Base-by-base conservation (phyloP, 1,139 yeast species). In the Kurtzmaniella natalensis region DNA sequence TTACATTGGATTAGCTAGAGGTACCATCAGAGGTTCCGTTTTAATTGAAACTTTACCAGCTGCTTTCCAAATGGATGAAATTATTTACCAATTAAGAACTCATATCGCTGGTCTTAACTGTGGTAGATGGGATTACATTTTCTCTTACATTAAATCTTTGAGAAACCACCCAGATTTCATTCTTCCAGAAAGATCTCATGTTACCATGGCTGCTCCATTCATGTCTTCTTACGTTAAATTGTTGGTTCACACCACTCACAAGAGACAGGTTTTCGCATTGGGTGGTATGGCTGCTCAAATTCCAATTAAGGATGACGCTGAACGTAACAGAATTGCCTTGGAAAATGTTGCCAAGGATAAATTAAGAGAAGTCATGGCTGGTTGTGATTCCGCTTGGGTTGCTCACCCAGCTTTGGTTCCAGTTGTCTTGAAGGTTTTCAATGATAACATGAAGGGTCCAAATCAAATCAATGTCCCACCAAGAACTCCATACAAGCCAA, bases 271-370 rank as follows among this genome's bases (percentile, higher is more conserved):
- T 25, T 85, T 78, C 55, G 92, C 87, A 31, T 78, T 81, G 76
- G 89, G 89, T 43, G 89, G 89, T 44, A 81, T 81, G 89, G 88
- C 88, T 45, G 89, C 89, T 18, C 86, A 80, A 61, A 81, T 81
- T 48, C 89, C 89, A 39, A 78, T 81, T 61, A 81, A 81, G 64
- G 68, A 72, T 42, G 87, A 81, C 50, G 70, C 72, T 31, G 72
- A 64, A 38, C 78, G 81, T 50, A 81, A 81, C 64, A 68, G 64
- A 51, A 64, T 63, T 36, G 88, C 87, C 31, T 76, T 81, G 78
- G 80, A 76, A 45, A 80, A 79, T 44, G 89, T 81, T 37, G 72
- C 77, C 48, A 76, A 72, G 52, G 89, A 81, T 61, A 81, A 81
- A 64, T 66, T 78, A 48, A 72, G 92, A 48, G 94, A 83, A 59